Evolutionary conservation across 2,329 filamentous ascomycete genomes (phyloP).

Genomic region (Ascochyta viciae-villosae): DNA sequence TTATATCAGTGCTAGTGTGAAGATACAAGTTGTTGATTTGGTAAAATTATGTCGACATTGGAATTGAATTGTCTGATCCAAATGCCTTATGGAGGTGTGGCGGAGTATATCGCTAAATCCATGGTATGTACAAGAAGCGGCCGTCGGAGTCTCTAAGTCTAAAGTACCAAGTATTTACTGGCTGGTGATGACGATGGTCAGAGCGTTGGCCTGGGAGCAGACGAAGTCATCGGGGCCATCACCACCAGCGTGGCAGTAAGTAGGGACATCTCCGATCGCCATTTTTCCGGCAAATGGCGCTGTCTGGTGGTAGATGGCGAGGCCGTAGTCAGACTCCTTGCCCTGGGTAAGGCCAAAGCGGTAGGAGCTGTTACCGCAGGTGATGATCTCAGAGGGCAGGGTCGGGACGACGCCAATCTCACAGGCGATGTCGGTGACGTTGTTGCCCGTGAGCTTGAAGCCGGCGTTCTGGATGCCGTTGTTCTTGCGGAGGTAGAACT

Average conservation of each 20-base stretch:
- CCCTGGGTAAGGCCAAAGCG: constrained; percentile 24
- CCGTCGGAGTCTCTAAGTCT: not conserved
- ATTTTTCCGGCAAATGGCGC: constrained; percentile 17
- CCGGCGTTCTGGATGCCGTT: constrained; percentile 22
- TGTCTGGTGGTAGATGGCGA: constrained; percentile 29
- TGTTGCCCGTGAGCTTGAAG: constrained; percentile 32
- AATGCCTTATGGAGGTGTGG: not conserved
- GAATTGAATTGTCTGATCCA: not conserved
- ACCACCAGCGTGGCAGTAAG: constrained; percentile 33
- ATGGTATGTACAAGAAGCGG: constrained; percentile 9
- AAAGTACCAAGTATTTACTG: not conserved
- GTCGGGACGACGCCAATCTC: constrained; percentile 13
- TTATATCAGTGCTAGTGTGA: too few relatives aligned
- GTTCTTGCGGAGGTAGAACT: constrained; percentile 31
- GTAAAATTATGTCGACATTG: not conserved
- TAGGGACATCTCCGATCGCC: constrained; percentile 18
- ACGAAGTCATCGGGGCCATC: constrained; percentile 26
- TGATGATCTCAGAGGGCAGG: constrained; percentile 22
- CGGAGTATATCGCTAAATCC: constrained; percentile 5
- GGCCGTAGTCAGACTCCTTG: constrained; percentile 7
- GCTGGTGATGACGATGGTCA: constrained; percentile 23
- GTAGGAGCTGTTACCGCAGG: constrained; percentile 28
- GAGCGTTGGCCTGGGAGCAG: constrained; percentile 20
- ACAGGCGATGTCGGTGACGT: constrained; percentile 24
- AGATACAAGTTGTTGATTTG: too few relatives aligned